A percentile compares a stretch with the other conserved stretches of the same genome.
phyloP scores from a whole-genome alignment of 306 rosid species.

The Quercus glauca region DNA sequence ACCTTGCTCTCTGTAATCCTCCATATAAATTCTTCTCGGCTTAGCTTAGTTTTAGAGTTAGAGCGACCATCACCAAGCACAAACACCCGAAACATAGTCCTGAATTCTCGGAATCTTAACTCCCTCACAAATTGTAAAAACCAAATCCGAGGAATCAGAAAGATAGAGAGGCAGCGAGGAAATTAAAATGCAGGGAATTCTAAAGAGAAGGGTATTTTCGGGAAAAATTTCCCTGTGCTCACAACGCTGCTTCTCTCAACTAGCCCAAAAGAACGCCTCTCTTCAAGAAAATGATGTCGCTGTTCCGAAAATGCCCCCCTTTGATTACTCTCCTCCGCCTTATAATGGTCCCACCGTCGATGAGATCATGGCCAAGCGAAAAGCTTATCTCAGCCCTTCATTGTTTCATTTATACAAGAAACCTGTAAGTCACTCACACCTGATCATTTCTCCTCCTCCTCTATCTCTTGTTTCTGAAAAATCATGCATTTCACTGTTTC shows the following conservation, averaged over 20 bases:
- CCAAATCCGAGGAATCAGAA: background rate
- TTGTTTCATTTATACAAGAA: conserved; percentile 52
- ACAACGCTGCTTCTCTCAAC: conserved; percentile 43
- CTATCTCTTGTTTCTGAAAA: no score
- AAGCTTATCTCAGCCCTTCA: conserved; percentile 79
- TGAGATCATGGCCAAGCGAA: conserved; percentile 75
- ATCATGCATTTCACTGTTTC: background rate
- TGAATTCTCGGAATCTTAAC: conserved; percentile 16
- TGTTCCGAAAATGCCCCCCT: conserved; percentile 52
- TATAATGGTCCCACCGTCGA: conserved; percentile 66
- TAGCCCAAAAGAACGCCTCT: conserved; percentile 24
- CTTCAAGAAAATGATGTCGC: conserved; percentile 4
- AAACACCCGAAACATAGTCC: background rate
- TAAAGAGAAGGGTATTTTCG: conserved; percentile 26
- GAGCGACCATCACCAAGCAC: background rate
- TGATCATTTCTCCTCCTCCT: background rate
- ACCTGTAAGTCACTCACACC: conserved; percentile 52
- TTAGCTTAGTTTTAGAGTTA: background rate
- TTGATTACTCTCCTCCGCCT: conserved; percentile 65
- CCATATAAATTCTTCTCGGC: conserved; percentile 26
- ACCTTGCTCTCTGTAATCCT: conserved; percentile 6
- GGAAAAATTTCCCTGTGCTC: conserved; percentile 3
- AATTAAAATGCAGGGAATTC: conserved; percentile 50
- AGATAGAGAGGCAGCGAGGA: background rate
- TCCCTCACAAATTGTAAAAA: background rate